Conservation (phyloP, 176 grass and related monocot species). For the Rhynchospora pubera region DNA sequence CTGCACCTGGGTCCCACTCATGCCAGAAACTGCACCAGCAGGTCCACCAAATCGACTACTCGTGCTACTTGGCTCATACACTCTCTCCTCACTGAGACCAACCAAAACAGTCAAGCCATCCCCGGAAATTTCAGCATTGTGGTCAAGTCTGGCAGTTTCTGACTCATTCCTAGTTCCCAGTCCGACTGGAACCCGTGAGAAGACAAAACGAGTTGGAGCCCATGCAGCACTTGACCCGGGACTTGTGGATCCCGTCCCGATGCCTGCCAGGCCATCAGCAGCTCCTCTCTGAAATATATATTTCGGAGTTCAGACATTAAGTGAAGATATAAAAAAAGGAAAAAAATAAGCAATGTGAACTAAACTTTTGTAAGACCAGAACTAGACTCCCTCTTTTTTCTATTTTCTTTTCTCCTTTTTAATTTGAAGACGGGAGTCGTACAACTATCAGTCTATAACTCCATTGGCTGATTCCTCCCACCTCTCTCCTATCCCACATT, state of each 20-base stretch:
- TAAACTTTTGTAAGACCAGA: not conserved
- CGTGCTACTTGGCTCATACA: conserved; percentile 47
- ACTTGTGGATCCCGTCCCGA: conserved; percentile 66
- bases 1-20: conserved; percentile 58
- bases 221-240: conserved; percentile 67
- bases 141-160: conserved; percentile 64
- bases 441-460: too few relatives aligned
- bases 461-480: too few relatives aligned
- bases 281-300: conserved; percentile 44
- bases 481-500: not conserved
- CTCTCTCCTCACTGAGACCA: conserved; percentile 65
- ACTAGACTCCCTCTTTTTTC: not conserved
- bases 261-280: conserved; percentile 88
- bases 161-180: conserved; percentile 82
- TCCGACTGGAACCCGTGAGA: conserved; percentile 85
- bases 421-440: too few relatives aligned
- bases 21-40: conserved; percentile 47
- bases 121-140: conserved; percentile 63
- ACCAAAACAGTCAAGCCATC: conserved; percentile 92
- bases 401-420: not conserved
- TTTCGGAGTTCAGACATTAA: conserved; percentile 4
- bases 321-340: not conserved
- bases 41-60: conserved; percentile 35
- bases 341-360: not conserved
- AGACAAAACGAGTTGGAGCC: conserved; percentile 86